phyloP scores from a whole-genome alignment of 768 basidiomycete species.

The Leccinellum luteum region DNA sequence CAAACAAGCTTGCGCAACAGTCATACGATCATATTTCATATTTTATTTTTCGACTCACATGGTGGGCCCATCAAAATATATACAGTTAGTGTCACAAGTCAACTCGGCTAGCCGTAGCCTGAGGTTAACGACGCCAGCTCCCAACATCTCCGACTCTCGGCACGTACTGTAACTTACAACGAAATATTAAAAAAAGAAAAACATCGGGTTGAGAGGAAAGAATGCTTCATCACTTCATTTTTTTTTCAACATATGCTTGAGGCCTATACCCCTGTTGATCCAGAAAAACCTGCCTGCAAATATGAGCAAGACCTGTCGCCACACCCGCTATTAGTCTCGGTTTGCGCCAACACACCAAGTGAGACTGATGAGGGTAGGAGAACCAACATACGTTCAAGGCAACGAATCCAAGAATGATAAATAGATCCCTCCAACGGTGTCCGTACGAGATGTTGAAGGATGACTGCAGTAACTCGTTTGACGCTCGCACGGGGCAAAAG shows the following conservation, averaged over 20 bases:
- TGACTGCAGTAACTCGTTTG: constrained; percentile 40
- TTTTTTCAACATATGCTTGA: background rate
- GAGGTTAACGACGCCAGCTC: too few species aligned
- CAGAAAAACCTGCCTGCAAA: constrained; percentile 33
- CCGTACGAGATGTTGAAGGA: constrained; percentile 5
- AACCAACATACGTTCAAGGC: constrained; percentile 42
- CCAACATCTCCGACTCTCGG: too few species aligned
- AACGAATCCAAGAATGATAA: constrained; percentile 18
- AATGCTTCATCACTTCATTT: background rate
- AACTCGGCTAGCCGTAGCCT: too few species aligned
- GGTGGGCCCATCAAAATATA: too few species aligned
- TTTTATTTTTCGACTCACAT: too few species aligned
- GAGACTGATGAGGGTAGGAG: too few species aligned
- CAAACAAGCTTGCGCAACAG: too few species aligned
- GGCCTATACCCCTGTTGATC: constrained; percentile 17
- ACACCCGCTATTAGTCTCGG: background rate
- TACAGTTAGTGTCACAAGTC: too few species aligned
- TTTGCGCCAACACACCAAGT: background rate
- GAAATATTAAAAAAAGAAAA: too few species aligned
- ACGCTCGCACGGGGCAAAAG: constrained; percentile 53
- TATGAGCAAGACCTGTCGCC: constrained; percentile 26
- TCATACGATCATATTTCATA: too few species aligned
- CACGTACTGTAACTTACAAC: too few species aligned
- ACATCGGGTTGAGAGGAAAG: background rate
- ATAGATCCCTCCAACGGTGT: constrained; percentile 10